A percentile compares a stretch with the other conserved stretches of the same genome.
Conservation (phyloP, 495 filamentous ascomycete species). For the Talaromyces adpressus region DNA sequence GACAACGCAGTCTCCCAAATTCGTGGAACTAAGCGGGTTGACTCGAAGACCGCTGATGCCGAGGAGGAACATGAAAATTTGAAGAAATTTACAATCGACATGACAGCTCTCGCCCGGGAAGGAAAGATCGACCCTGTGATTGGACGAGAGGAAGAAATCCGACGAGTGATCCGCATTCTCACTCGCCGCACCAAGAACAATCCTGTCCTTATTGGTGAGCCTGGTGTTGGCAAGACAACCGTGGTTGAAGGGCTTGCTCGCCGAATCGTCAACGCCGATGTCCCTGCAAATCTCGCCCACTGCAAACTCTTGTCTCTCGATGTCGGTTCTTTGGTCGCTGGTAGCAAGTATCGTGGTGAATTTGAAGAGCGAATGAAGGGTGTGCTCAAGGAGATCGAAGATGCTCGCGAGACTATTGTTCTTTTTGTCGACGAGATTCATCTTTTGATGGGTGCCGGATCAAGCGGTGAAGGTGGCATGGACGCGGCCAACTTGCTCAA, state of each 20-base stretch:
- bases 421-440: constrained; percentile 99
- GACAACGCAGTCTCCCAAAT: constrained; percentile 84
- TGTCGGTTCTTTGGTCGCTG: constrained; percentile 89
- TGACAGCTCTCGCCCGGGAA: constrained; percentile 89
- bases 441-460: constrained; percentile 93
- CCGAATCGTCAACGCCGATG: constrained; percentile 91
- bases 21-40: constrained; percentile 82
- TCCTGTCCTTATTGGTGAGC: constrained; percentile 90
- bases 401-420: constrained; percentile 94
- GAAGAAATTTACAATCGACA: constrained; percentile 95
- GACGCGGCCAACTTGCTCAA: constrained; percentile 96
- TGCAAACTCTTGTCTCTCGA: constrained; percentile 93
- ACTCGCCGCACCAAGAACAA: constrained; percentile 97
- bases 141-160: constrained; percentile 92
- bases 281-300: constrained; percentile 89
- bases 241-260: constrained; percentile 95
- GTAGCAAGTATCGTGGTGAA: constrained; percentile 96
- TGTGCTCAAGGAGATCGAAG: constrained; percentile 91
- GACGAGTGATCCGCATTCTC: constrained; percentile 87
- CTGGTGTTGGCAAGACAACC: constrained; percentile 97
- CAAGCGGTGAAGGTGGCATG: constrained; percentile 94
- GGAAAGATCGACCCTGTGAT: constrained; percentile 98
- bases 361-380: constrained; percentile 99
- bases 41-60: constrained; percentile 88
- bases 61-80: constrained; percentile 89